phyloP scores from a whole-genome alignment of 148 eudicot genomes.

The Pharnaceum exiguum region DNA sequence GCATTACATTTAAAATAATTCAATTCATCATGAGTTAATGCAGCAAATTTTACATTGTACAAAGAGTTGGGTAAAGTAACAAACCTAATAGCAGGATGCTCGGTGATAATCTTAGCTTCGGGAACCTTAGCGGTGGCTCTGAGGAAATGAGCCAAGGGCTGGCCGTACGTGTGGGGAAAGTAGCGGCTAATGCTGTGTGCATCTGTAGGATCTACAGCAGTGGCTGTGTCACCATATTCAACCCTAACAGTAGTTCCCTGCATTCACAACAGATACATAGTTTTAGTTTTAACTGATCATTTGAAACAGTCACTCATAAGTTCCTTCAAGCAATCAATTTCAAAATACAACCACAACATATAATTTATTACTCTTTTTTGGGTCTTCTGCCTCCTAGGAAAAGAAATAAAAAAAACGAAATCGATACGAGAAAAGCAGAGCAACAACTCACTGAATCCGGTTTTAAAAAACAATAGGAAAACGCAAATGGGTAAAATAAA shows the following conservation, averaged over 20 bases:
- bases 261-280: neutral
- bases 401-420: no score
- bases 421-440: no score
- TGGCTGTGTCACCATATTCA: constrained; percentile 77
- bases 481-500: no score
- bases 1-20: no score
- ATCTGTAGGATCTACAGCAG: constrained; percentile 67
- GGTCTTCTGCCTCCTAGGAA: no score
- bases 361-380: no score
- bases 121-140: constrained; percentile 83
- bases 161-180: constrained; percentile 88
- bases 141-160: constrained; percentile 87
- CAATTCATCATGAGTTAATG: no score
- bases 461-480: no score
- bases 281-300: neutral
- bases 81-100: constrained; percentile 83
- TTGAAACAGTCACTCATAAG: neutral
- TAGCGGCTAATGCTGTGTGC: constrained; percentile 66
- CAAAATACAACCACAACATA: no score
- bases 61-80: neutral
- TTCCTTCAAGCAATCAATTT: neutral
- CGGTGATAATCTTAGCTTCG: constrained; percentile 83
- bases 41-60: no score
- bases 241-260: constrained; percentile 95
- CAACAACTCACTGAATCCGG: no score